Evolutionary conservation across 495 filamentous ascomycete species (phyloP), one percentile per base, ranked within the genome.

Genomic region (Neurospora sublineolata): DNA sequence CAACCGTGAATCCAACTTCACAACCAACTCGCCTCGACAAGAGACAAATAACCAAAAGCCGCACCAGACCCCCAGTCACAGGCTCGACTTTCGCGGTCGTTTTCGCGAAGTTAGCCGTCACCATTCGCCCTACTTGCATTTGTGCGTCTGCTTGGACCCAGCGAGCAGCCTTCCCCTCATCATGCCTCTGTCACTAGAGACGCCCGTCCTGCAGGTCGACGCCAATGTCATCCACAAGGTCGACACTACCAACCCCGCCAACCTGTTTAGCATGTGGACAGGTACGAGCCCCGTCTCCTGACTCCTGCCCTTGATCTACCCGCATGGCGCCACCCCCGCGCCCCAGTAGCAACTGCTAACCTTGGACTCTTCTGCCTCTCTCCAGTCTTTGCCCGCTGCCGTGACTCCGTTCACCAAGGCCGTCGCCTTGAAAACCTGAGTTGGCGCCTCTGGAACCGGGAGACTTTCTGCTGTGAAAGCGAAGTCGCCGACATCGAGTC

Each of bases 181-280:
- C 39, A 82, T 82, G 80, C 80, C 80, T 23, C 60, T 75, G 69
- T 76, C 73, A 68, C 75, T 82, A 73, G 77, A 80, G 42, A 73
- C 80, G 7, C 80, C 79, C 46, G 90, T 95, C 80, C 84, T 95
- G 76, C 91, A 92, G 71, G 91, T 95, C 81, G 90, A 95, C 80
- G 90, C 92, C 58, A 91, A 88, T 78, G 90, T 93, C 75, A 93
- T 97, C 76, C 92, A 94, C 83, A 93, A 95, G 80, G 92, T 99
- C 76, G 94, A 97, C 82, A 97, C 95, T 1, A 85, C 90, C 70
- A 97, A 97, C 78, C 89, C 91, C 16, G 92, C 97, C 82, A 97
- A 94, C 77, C 89, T 99, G 42, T 96, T 95, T 82, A 93, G 93
- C 83, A 96, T 99, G 90, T 97, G 94, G 93, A 94, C 93, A 82